phyloP scores from a whole-genome alignment of 2,329 filamentous ascomycete species.

The Penicillium digitatum region DNA sequence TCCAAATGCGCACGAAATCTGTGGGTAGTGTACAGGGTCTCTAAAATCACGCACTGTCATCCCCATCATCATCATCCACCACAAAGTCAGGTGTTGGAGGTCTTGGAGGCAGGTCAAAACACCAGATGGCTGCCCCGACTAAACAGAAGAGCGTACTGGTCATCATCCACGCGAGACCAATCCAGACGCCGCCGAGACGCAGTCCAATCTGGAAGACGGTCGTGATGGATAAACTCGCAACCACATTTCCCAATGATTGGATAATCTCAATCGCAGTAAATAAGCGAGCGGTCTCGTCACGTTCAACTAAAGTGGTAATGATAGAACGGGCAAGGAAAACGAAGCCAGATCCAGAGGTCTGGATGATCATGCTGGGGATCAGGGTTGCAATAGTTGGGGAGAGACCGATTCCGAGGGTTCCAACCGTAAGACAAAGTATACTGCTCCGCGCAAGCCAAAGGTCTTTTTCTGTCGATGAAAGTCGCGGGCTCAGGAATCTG shows the following conservation, averaged over 20 bases:
- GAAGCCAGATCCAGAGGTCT: slow-evolving; percentile 49
- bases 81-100: slow-evolving; percentile 16
- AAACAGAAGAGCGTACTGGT: slow-evolving; percentile 34
- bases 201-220: slow-evolving; percentile 47
- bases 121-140: slow-evolving; percentile 30
- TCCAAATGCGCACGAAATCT: neutral
- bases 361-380: slow-evolving; percentile 46
- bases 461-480: slow-evolving; percentile 42
- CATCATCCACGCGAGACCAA: slow-evolving; percentile 48
- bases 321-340: slow-evolving; percentile 46
- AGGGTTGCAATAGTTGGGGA: slow-evolving; percentile 43
- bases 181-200: slow-evolving; percentile 45
- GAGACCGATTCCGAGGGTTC: slow-evolving; percentile 47
- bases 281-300: slow-evolving; percentile 47
- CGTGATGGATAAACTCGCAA: slow-evolving; percentile 47
- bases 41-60: slow-evolving; percentile 6
- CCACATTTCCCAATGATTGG: slow-evolving; percentile 46
- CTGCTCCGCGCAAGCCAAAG: slow-evolving; percentile 46
- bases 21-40: slow-evolving; percentile 10
- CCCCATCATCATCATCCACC: slow-evolving; percentile 20
- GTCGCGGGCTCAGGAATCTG: slow-evolving; percentile 35
- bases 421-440: slow-evolving; percentile 43
- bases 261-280: slow-evolving; percentile 50
- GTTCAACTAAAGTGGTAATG: slow-evolving; percentile 47
- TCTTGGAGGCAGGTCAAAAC: slow-evolving; percentile 23